Percentiles rank a stretch among this genome's conserved stretches.
phyloP scores from a whole-genome alignment of 352 stramenopile genomes.

The Phytophthora crassamura region DNA sequence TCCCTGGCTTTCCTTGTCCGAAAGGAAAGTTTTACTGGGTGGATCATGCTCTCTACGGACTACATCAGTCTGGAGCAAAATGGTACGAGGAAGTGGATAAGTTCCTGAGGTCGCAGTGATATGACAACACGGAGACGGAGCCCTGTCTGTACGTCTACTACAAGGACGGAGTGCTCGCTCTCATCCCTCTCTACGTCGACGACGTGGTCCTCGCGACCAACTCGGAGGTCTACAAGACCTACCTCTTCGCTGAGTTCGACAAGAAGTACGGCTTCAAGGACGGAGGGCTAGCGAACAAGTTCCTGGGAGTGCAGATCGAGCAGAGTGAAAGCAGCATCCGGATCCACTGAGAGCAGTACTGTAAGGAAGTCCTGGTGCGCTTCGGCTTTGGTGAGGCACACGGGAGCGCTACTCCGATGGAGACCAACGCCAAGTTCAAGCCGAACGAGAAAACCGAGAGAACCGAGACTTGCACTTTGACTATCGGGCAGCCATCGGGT shows the following conservation, averaged over 20 bases:
- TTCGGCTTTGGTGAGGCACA: slow-evolving; percentile 9
- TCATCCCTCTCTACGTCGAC: slow-evolving; percentile 32
- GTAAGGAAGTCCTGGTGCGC: background rate
- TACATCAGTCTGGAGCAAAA: too few relatives aligned
- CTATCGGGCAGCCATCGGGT: slow-evolving; percentile 20
- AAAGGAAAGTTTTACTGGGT: too few relatives aligned
- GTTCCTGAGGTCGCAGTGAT: slow-evolving; percentile 1
- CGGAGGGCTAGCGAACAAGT: background rate
- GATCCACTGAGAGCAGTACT: slow-evolving; percentile 14
- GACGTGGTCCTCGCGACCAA: slow-evolving; percentile 30
- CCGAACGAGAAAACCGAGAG: background rate
- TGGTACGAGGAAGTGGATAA: slow-evolving; percentile 20
- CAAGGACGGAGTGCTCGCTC: slow-evolving; percentile 10
- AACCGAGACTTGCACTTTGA: slow-evolving; percentile 2
- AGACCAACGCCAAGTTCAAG: slow-evolving; percentile 14
- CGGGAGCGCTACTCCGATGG: slow-evolving; percentile 10
- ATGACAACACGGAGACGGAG: slow-evolving; percentile 1
- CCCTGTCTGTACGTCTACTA: too few relatives aligned
- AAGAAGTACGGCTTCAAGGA: slow-evolving; percentile 32
- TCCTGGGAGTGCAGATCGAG: slow-evolving; percentile 20
- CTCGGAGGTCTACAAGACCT: slow-evolving; percentile 11
- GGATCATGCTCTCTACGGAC: too few relatives aligned
- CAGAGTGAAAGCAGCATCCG: slow-evolving; percentile 6
- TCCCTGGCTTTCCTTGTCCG: too few relatives aligned
- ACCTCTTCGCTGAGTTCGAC: slow-evolving; percentile 17